These are phyloP conservation scores for Neurospora hispaniola DNA, from an alignment of 495 filamentous ascomycete species.

Conservation along the genomic window DNA sequence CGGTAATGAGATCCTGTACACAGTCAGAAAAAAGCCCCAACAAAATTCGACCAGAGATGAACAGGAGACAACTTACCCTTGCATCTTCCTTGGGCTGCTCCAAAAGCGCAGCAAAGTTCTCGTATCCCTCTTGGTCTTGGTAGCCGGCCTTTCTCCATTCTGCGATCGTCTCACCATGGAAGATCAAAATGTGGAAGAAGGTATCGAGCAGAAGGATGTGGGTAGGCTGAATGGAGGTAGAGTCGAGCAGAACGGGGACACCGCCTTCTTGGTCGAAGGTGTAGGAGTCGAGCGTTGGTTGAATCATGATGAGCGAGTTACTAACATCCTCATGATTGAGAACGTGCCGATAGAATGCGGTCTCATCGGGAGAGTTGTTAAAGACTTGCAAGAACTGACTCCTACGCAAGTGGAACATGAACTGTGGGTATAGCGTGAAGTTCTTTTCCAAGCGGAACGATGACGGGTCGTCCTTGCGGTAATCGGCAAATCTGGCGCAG, in stretches of 20 bases:
- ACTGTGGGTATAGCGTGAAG: conserved; percentile 97
- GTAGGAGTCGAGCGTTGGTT: conserved; percentile 95
- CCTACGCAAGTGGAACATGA: conserved; percentile 98
- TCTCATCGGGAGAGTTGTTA: conserved; percentile 99
- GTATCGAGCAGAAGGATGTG: conserved; percentile 94
- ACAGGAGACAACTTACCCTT: conserved; percentile 46
- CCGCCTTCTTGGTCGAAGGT: conserved; percentile 89
- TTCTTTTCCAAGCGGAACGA: conserved; percentile 99
- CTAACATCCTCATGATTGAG: conserved; percentile 95
- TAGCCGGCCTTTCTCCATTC: conserved; percentile 98
- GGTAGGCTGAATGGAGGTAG: conserved; percentile 86
- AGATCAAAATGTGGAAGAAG: conserved; percentile 99
- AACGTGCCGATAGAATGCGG: conserved; percentile 95
- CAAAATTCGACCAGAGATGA: background rate
- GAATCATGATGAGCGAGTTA: conserved; percentile 97
- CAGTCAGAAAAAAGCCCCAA: conserved; percentile 6
- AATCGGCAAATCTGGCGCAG: conserved; percentile 95
- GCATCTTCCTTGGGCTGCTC: conserved; percentile 98
- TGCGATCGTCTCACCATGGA: conserved; percentile 95
- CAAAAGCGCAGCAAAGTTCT: conserved; percentile 82
- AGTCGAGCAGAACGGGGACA: conserved; percentile 87
- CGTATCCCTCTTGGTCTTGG: conserved; percentile 96
- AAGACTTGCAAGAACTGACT: conserved; percentile 99
- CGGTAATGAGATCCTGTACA: conserved; percentile 83
- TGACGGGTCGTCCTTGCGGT: conserved; percentile 94